Conservation (phyloP, 305 asterid species). For the Stenogyne calaminthoides region DNA sequence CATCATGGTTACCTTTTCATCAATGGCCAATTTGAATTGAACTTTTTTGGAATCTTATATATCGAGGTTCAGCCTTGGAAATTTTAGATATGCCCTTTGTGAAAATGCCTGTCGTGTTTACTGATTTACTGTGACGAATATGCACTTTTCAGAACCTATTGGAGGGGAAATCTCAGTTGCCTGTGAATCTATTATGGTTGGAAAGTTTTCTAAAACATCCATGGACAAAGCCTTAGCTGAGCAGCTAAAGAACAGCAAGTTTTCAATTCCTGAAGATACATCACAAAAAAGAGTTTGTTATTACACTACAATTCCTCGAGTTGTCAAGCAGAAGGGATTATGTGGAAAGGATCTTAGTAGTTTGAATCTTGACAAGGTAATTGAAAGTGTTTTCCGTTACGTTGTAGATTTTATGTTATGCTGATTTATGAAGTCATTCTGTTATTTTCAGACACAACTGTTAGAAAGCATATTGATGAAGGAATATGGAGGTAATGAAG, state of each 20-base stretch:
- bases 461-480: constrained; percentile 69
- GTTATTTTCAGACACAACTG: constrained; percentile 58
- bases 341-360: constrained; percentile 64
- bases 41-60: neutral
- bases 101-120: constrained; percentile 22
- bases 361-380: constrained; percentile 94
- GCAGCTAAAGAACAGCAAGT: constrained; percentile 64
- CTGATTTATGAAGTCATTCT: constrained; percentile 26
- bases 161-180: constrained; percentile 93
- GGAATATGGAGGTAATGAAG: constrained; percentile 76
- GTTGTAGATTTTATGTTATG: constrained; percentile 17
- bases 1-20: constrained; percentile 17
- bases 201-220: constrained; percentile 52
- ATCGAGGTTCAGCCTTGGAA: constrained; percentile 5
- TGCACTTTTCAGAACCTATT: constrained; percentile 64
- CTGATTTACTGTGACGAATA: constrained; percentile 14
- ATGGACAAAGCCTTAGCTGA: constrained; percentile 69
- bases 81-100: neutral
- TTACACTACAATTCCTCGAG: constrained; percentile 86
- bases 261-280: constrained; percentile 47
- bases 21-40: constrained; percentile 3
- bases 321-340: constrained; percentile 81
- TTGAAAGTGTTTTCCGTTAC: constrained; percentile 11
- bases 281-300: constrained; percentile 65
- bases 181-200: constrained; percentile 60